Percentiles rank a stretch among this genome's conserved stretches.
Conservation (phyloP, 23 red algal species). For the Gracilaria gracilis region DNA sequence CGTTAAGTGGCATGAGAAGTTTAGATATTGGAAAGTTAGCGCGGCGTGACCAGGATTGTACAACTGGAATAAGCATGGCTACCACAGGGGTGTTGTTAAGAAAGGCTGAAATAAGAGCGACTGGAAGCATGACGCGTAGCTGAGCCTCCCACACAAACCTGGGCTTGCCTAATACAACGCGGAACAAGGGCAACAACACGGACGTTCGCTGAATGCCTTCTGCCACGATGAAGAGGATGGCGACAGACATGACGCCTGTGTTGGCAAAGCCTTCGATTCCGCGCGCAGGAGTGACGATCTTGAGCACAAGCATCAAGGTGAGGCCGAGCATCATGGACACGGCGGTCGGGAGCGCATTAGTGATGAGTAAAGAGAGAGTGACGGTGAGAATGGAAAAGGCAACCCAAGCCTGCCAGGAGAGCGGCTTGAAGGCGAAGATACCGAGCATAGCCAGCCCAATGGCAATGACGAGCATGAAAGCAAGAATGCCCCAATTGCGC, state of each 20-base stretch:
- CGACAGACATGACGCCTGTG: conserved; percentile 86
- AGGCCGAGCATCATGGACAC: conserved; percentile 78
- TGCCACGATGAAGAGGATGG: conserved; percentile 89
- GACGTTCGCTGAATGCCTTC: conserved; percentile 94
- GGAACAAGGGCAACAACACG: conserved; percentile 76
- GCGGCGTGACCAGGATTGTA: conserved; percentile 83
- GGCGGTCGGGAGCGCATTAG: conserved; percentile 69
- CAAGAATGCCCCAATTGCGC: conserved; percentile 76
- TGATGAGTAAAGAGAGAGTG: conserved; percentile 76
- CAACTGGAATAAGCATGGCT: conserved; percentile 92
- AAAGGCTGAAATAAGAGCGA: conserved; percentile 88
- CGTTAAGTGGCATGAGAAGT: conserved; percentile 94
- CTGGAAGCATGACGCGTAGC: conserved; percentile 79
- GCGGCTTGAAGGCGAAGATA: conserved; percentile 76
- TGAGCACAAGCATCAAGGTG: conserved; percentile 73
- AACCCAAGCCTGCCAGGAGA: conserved; percentile 83
- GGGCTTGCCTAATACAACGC: conserved; percentile 79
- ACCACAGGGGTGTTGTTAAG: conserved; percentile 95
- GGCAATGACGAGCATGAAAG: conserved; percentile 56
- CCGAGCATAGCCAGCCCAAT: conserved; percentile 79
- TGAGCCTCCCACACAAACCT: conserved; percentile 73
- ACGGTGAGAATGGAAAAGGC: conserved; percentile 78
- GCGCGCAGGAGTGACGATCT: conserved; percentile 72
- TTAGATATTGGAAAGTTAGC: conserved; percentile 81
- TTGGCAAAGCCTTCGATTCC: conserved; percentile 89